Evolutionary conservation across 2,329 filamentous ascomycete genomes (phyloP).

Genomic region (Penicillium psychrosexuale): DNA sequence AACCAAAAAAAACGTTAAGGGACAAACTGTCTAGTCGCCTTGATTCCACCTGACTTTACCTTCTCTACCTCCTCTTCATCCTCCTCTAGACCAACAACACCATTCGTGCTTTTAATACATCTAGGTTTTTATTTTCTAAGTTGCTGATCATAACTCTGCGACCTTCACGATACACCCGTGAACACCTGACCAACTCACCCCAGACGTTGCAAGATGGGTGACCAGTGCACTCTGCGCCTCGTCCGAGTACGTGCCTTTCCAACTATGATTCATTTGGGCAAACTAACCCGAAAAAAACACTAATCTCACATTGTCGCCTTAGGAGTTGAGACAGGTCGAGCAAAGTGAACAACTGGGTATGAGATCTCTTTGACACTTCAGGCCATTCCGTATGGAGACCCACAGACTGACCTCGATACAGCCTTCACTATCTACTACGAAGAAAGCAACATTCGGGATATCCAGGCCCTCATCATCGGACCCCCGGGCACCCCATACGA

Average conservation of each 20-base stretch:
- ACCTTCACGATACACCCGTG: not conserved
- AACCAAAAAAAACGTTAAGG: not conserved
- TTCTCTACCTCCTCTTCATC: not conserved
- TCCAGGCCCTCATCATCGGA: slow-evolving; percentile 84
- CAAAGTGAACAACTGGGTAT: slow-evolving; percentile 13
- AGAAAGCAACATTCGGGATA: slow-evolving; percentile 82
- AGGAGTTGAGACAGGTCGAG: slow-evolving; percentile 17
- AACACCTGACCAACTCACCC: not conserved
- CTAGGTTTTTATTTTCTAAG: not conserved
- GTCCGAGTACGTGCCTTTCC: slow-evolving; percentile 10
- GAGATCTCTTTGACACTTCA: not conserved
- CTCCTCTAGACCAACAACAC: not conserved
- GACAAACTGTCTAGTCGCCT: not conserved
- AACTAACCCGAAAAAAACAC: not conserved
- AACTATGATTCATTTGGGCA: not conserved
- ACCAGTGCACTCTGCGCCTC: slow-evolving; percentile 16
- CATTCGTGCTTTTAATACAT: too few relatives aligned
- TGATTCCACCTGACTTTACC: not conserved
- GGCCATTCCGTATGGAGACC: not conserved
- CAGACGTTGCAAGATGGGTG: slow-evolving; percentile 9
- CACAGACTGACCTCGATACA: slow-evolving; percentile 36
- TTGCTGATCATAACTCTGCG: not conserved
- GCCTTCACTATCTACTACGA: slow-evolving; percentile 83
- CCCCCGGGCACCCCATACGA: slow-evolving; percentile 94
- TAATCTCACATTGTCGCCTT: not conserved